phyloP scores from a whole-genome alignment of 768 basidiomycete genomes.

The Trametes maxima region DNA sequence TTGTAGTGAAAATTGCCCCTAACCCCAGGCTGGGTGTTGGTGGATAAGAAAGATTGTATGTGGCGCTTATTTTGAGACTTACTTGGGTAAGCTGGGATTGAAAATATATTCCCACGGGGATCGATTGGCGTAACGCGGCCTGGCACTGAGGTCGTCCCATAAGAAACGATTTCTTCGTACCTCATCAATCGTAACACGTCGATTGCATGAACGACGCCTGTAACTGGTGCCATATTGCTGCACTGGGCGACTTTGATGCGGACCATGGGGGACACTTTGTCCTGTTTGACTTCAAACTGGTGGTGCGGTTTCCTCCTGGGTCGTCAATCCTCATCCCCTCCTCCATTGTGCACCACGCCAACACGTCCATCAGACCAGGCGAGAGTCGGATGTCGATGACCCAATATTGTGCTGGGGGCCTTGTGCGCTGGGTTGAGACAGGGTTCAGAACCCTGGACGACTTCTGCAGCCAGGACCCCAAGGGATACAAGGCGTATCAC shows the following conservation, averaged over 20 bases:
- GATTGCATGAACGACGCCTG: constrained; percentile 14
- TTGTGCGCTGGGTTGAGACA: constrained; percentile 11
- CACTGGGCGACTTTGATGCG: constrained; percentile 23
- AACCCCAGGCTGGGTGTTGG: too few relatives aligned
- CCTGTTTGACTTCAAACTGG: constrained; percentile 19
- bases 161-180: too few relatives aligned
- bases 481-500: background rate
- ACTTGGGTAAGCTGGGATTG: too few relatives aligned
- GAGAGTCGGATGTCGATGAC: constrained; percentile 13
- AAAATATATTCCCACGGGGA: too few relatives aligned
- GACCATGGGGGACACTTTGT: constrained; percentile 22
- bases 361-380: constrained; percentile 18
- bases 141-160: too few relatives aligned
- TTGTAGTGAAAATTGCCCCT: too few relatives aligned
- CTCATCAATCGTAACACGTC: too few relatives aligned
- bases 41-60: too few relatives aligned
- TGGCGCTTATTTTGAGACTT: too few relatives aligned
- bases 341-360: constrained; percentile 22
- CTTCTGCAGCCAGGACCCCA: background rate
- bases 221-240: constrained; percentile 22
- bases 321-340: constrained; percentile 24
- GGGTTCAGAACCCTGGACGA: background rate
- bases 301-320: constrained; percentile 26
- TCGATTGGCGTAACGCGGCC: too few relatives aligned
- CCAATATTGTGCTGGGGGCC: constrained; percentile 16